Evolutionary conservation across 2,329 filamentous ascomycete species (phyloP).

Genomic region (Calonectria montana): DNA sequence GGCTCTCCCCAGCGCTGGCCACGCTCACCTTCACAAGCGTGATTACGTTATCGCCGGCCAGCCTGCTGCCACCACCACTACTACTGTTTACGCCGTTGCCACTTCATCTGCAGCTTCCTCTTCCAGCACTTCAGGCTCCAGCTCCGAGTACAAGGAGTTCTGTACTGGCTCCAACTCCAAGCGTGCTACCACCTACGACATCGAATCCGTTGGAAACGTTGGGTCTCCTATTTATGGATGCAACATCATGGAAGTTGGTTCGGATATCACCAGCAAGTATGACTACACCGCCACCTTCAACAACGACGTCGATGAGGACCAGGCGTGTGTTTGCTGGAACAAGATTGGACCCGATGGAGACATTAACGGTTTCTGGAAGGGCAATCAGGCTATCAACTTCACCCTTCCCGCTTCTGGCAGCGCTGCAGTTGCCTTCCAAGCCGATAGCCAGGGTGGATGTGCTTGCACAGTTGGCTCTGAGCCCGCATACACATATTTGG

Average conservation of each 20-base stretch:
- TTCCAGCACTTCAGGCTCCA: slow-evolving; percentile 14
- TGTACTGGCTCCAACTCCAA: neutral
- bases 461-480: slow-evolving; percentile 50
- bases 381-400: slow-evolving; percentile 55
- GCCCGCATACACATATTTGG: slow-evolving; percentile 50
- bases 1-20: slow-evolving; percentile 53
- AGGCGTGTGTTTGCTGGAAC: slow-evolving; percentile 60
- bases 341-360: slow-evolving; percentile 60
- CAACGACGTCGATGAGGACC: slow-evolving; percentile 49
- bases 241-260: slow-evolving; percentile 62
- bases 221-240: slow-evolving; percentile 58
- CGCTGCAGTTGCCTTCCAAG: slow-evolving; percentile 57
- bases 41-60: slow-evolving; percentile 51
- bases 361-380: slow-evolving; percentile 62
- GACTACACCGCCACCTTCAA: slow-evolving; percentile 57
- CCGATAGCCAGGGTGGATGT: slow-evolving; percentile 61
- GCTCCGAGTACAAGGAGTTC: neutral
- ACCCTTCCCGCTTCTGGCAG: slow-evolving; percentile 50
- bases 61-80: slow-evolving; percentile 40
- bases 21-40: slow-evolving; percentile 48
- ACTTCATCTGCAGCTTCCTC: slow-evolving; percentile 6
- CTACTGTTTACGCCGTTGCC: slow-evolving; percentile 24
- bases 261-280: slow-evolving; percentile 52
- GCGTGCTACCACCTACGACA: too few species aligned
- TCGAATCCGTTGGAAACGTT: slow-evolving; percentile 30